Percentiles rank a stretch among this genome's conserved stretches.
Evolutionary conservation across 805 yeast species (phyloP).

Genomic region (Candida xyloterini): DNA sequence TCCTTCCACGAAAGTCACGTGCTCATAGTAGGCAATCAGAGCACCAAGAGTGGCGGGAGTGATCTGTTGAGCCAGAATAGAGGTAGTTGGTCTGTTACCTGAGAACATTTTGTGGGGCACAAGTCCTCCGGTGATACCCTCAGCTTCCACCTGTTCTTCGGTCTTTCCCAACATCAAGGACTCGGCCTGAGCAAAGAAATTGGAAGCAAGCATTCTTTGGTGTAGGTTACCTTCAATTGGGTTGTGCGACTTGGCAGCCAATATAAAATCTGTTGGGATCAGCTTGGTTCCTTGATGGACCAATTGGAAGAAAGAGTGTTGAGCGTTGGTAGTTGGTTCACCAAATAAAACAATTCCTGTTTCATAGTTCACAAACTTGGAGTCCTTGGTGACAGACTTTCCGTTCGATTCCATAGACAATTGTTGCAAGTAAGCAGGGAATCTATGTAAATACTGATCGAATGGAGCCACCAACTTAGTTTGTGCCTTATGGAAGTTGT

Average conservation of each 20-base stretch:
- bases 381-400: slow-evolving; percentile 92
- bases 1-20: slow-evolving; percentile 95
- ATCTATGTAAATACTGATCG: slow-evolving; percentile 97
- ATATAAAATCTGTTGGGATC: slow-evolving; percentile 94
- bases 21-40: slow-evolving; percentile 96
- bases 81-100: slow-evolving; percentile 99
- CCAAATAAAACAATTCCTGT: slow-evolving; percentile 96
- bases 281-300: slow-evolving; percentile 98
- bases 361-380: slow-evolving; percentile 87
- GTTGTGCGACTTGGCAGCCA: slow-evolving; percentile 97
- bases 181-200: slow-evolving; percentile 97
- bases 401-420: slow-evolving; percentile 99
- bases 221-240: slow-evolving; percentile 92
- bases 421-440: slow-evolving; percentile 99
- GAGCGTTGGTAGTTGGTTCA: slow-evolving; percentile 98
- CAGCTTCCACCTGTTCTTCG: slow-evolving; percentile 76
- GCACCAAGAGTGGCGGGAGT: slow-evolving; percentile 97
- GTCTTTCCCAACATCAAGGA: slow-evolving; percentile 96
- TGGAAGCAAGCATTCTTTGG: slow-evolving; percentile 98
- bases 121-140: slow-evolving; percentile 77
- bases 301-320: slow-evolving; percentile 98
- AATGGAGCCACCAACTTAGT: slow-evolving; percentile 98
- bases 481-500: slow-evolving; percentile 97
- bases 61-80: slow-evolving; percentile 90
- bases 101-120: slow-evolving; percentile 95